Conservation (phyloP, 352 stramenopile species). For the Phytophthora vignae region DNA sequence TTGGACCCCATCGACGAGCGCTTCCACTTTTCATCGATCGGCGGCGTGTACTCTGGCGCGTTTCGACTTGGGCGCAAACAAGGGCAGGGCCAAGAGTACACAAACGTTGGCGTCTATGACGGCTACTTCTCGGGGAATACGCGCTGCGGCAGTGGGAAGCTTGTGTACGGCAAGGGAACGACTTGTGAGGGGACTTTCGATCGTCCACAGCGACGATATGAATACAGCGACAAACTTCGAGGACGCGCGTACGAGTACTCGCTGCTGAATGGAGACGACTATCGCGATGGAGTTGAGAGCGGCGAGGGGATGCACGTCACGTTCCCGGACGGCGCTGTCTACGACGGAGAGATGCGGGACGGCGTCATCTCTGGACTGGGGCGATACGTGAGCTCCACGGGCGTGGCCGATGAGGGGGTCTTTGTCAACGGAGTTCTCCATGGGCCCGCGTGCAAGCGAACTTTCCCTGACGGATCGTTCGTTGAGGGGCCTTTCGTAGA, state of each 20-base stretch:
- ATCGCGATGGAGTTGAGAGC: slow-evolving; percentile 58
- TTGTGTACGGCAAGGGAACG: slow-evolving; percentile 71
- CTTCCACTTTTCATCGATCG: slow-evolving; percentile 77
- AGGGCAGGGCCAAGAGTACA: slow-evolving; percentile 62
- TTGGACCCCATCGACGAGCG: slow-evolving; percentile 58
- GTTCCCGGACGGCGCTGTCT: slow-evolving; percentile 71
- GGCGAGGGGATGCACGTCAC: slow-evolving; percentile 54
- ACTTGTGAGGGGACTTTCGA: slow-evolving; percentile 58
- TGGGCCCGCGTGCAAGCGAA: slow-evolving; percentile 50
- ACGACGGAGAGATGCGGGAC: slow-evolving; percentile 74
- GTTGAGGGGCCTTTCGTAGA: slow-evolving; percentile 58
- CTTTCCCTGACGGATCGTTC: slow-evolving; percentile 56
- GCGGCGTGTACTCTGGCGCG: slow-evolving; percentile 58
- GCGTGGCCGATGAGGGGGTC: slow-evolving; percentile 67
- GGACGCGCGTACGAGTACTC: slow-evolving; percentile 45
- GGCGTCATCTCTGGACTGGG: slow-evolving; percentile 62
- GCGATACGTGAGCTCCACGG: slow-evolving; percentile 67
- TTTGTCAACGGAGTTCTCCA: slow-evolving; percentile 71
- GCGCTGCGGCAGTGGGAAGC: slow-evolving; percentile 49
- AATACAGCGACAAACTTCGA: slow-evolving; percentile 51
- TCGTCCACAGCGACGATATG: slow-evolving; percentile 49
- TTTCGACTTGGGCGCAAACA: slow-evolving; percentile 67
- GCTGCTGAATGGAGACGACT: slow-evolving; percentile 59
- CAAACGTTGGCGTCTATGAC: slow-evolving; percentile 72
- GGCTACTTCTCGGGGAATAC: slow-evolving; percentile 61